These are phyloP conservation scores for Bryoglossum gracile DNA, from an alignment of 495 filamentous ascomycete species.

Conservation along the genomic window DNA sequence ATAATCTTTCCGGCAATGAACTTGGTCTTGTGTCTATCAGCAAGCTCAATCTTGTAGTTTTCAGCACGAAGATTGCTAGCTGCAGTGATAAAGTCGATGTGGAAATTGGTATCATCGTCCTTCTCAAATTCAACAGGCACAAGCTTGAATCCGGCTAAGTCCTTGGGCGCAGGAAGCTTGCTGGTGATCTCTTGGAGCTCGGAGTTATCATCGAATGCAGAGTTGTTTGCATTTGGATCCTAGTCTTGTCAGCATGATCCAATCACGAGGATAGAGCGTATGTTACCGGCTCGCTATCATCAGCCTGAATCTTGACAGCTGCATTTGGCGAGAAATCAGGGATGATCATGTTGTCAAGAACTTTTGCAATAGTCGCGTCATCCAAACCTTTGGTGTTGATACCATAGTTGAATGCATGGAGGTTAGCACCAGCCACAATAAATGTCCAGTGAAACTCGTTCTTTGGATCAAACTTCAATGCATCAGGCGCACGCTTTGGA, in stretches of 20 bases:
- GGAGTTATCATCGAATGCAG: slow-evolving; percentile 57
- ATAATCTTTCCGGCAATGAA: slow-evolving; percentile 99
- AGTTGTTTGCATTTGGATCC: slow-evolving; percentile 66
- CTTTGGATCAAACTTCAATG: slow-evolving; percentile 76
- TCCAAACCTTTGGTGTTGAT: slow-evolving; percentile 73
- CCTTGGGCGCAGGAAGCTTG: slow-evolving; percentile 68
- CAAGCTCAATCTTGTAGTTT: slow-evolving; percentile 91
- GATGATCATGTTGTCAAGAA: slow-evolving; percentile 89
- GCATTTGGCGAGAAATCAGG: slow-evolving; percentile 92
- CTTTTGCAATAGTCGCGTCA: slow-evolving; percentile 60
- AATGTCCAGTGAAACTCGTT: slow-evolving; percentile 84
- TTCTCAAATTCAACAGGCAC: slow-evolving; percentile 97
- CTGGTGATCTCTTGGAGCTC: slow-evolving; percentile 62
- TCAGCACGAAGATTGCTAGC: slow-evolving; percentile 94
- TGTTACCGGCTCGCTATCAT: slow-evolving; percentile 79
- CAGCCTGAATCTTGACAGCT: slow-evolving; percentile 92
- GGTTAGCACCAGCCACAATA: slow-evolving; percentile 78
- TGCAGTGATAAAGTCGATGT: slow-evolving; percentile 98
- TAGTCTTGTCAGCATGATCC: slow-evolving; percentile 17
- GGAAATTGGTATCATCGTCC: slow-evolving; percentile 95
- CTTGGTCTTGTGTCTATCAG: slow-evolving; percentile 95
- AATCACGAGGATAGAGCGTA: background rate
- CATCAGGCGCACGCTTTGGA: slow-evolving; percentile 92
- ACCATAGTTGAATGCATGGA: slow-evolving; percentile 97
- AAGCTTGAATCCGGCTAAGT: slow-evolving; percentile 78